Evolutionary conservation across 352 stramenopile genomes (phyloP).

Genomic region (Phytophthora litchii): DNA sequence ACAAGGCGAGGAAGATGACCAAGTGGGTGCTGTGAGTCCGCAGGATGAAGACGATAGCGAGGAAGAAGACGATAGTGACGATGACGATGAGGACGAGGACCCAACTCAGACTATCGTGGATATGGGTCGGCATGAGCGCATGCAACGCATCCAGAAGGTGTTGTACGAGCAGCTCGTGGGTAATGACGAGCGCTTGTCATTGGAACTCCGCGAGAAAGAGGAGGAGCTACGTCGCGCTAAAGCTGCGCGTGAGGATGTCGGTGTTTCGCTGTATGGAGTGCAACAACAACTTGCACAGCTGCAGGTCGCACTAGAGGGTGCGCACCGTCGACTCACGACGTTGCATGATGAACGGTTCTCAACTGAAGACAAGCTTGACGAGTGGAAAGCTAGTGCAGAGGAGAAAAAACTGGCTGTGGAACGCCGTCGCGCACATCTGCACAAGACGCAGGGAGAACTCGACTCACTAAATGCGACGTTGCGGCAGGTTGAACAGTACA

Average conservation of each 20-base stretch:
- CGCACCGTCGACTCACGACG: slow-evolving; percentile 71
- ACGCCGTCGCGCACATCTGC: slow-evolving; percentile 63
- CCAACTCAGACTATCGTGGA: slow-evolving; percentile 84
- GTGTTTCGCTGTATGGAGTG: slow-evolving; percentile 93
- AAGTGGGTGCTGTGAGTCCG: background rate
- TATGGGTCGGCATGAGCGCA: slow-evolving; percentile 76
- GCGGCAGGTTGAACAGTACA: slow-evolving; percentile 93
- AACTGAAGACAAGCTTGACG: slow-evolving; percentile 75
- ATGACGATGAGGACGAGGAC: slow-evolving; percentile 66
- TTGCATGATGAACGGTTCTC: slow-evolving; percentile 72
- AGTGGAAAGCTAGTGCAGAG: slow-evolving; percentile 63
- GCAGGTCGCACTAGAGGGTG: slow-evolving; percentile 89
- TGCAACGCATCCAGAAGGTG: slow-evolving; percentile 89
- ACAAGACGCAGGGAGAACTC: slow-evolving; percentile 89
- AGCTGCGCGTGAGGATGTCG: slow-evolving; percentile 85
- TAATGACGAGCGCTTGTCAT: slow-evolving; percentile 72
- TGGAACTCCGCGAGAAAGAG: slow-evolving; percentile 81
- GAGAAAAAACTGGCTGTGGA: slow-evolving; percentile 73
- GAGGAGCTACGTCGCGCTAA: slow-evolving; percentile 75
- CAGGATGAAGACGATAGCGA: slow-evolving; percentile 46
- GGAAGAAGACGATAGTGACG: slow-evolving; percentile 44
- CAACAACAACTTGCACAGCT: slow-evolving; percentile 95
- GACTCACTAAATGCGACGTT: slow-evolving; percentile 87
- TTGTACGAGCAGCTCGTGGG: slow-evolving; percentile 78
- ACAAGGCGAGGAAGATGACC: slow-evolving; percentile 9